phyloP scores from a whole-genome alignment of 345 rosid species.

The Erysimum cheiranthoides region DNA sequence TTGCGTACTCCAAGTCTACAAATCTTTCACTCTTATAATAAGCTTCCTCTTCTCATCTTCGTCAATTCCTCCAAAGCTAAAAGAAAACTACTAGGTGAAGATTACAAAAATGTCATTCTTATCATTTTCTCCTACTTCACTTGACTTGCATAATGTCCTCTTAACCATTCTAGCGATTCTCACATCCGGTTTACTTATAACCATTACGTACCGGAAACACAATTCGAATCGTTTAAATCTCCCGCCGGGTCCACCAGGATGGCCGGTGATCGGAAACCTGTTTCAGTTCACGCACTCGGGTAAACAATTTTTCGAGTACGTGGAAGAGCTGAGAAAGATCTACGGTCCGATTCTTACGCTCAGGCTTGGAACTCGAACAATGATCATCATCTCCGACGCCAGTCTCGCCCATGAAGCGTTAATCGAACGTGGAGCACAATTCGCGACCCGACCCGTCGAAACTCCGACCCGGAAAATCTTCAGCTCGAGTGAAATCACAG shows the following conservation, averaged over 20 bases:
- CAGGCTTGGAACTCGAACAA: slow-evolving; percentile 70
- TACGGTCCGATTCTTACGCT: slow-evolving; percentile 79
- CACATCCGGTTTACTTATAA: slow-evolving; percentile 50
- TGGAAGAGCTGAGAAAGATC: slow-evolving; percentile 50
- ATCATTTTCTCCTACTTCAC: background rate
- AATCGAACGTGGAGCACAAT: slow-evolving; percentile 57
- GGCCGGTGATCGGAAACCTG: slow-evolving; percentile 87
- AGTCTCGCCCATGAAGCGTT: slow-evolving; percentile 73
- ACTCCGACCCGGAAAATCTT: slow-evolving; percentile 79
- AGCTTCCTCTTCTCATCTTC: slow-evolving; percentile 9
- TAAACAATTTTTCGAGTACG: slow-evolving; percentile 67
- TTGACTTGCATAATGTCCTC: slow-evolving; percentile 11
- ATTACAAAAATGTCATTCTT: slow-evolving; percentile 2
- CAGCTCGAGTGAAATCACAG: slow-evolving; percentile 83
- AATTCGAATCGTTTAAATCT: slow-evolving; percentile 50
- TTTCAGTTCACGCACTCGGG: slow-evolving; percentile 70
- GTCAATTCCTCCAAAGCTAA: background rate
- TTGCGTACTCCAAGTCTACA: background rate
- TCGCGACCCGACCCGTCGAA: slow-evolving; percentile 71
- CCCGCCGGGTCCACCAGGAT: slow-evolving; percentile 86
- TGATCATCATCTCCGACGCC: slow-evolving; percentile 66
- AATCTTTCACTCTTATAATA: slow-evolving; percentile 1
- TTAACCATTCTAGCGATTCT: slow-evolving; percentile 39
- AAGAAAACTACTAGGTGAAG: background rate
- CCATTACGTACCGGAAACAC: slow-evolving; percentile 35